phyloP scores from a whole-genome alignment of 225 moss, liverwort and hornwort genomes.

The Lunularia cruciata region DNA sequence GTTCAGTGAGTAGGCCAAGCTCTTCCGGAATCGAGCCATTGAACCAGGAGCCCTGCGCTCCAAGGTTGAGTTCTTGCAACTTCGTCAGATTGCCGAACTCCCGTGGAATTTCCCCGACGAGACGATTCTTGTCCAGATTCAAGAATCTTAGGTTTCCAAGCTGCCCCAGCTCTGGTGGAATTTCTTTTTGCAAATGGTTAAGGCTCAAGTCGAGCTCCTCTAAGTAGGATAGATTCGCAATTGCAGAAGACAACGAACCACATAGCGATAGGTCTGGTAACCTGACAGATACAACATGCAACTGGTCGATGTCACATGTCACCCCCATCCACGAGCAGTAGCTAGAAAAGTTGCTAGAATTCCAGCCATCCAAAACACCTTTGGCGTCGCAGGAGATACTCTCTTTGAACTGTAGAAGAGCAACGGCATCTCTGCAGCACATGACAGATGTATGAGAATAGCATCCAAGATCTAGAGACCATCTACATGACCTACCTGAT shows the following conservation, averaged over 20 bases:
- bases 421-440: constrained; percentile 5
- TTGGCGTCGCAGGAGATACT: background rate
- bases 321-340: constrained; percentile 7
- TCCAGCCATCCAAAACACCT: constrained; percentile 13
- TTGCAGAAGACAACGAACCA: background rate
- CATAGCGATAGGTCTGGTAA: background rate
- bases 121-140: background rate
- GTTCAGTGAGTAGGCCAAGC: background rate
- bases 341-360: background rate
- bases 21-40: background rate
- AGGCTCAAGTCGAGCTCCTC: background rate
- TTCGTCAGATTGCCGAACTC: background rate
- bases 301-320: background rate
- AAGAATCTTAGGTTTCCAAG: background rate
- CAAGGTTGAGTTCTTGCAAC: background rate
- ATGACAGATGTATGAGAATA: background rate
- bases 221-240: background rate
- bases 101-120: background rate
- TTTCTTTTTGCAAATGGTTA: background rate
- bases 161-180: background rate
- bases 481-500: no score
- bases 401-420: constrained; percentile 4
- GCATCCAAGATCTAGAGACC: no score
- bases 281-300: background rate
- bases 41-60: constrained; percentile 3